These are phyloP conservation scores for Ulmus americana DNA, from an alignment of 331 rosid species.

Conservation along the genomic window DNA sequence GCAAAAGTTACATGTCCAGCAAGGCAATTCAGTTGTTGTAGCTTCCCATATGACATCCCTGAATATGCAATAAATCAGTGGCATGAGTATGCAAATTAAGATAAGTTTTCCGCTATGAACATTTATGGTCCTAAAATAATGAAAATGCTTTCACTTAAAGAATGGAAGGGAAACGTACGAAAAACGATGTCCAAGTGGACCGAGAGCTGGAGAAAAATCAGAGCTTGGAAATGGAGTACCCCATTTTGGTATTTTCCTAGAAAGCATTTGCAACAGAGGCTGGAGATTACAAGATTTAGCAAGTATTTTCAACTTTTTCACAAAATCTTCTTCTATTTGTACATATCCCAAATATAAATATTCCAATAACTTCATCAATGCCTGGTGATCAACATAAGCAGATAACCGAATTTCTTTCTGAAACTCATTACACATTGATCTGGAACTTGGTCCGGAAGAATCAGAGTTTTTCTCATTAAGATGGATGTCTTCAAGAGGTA, in stretches of 20 bases:
- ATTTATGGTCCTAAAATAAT: neutral
- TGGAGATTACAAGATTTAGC: slow-evolving; percentile 60
- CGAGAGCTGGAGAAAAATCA: slow-evolving; percentile 55
- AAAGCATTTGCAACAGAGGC: slow-evolving; percentile 59
- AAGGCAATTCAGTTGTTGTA: slow-evolving; percentile 33
- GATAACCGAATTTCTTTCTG: slow-evolving; percentile 55
- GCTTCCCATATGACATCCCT: slow-evolving; percentile 78
- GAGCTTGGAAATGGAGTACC: slow-evolving; percentile 49
- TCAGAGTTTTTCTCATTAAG: slow-evolving; percentile 20
- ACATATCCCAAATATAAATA: slow-evolving; percentile 59
- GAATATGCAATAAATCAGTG: slow-evolving; percentile 26
- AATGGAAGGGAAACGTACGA: slow-evolving; percentile 49
- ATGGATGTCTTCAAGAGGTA: slow-evolving; percentile 39
- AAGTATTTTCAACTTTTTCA: slow-evolving; percentile 52
- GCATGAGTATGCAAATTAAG: neutral
- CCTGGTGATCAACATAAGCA: slow-evolving; percentile 56
- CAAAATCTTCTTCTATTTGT: slow-evolving; percentile 48
- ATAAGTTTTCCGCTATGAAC: neutral
- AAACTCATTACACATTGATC: slow-evolving; percentile 15
- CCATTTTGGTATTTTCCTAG: slow-evolving; percentile 62
- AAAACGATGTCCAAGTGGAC: slow-evolving; percentile 53
- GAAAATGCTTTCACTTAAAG: no score
- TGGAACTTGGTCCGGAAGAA: slow-evolving; percentile 19
- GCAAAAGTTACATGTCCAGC: slow-evolving; percentile 63
- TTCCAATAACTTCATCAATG: slow-evolving; percentile 58